A percentile compares a stretch with the other conserved stretches of the same genome.
These are phyloP conservation scores for Ilyonectria mors-panacis DNA, from an alignment of 2,329 filamentous ascomycete genomes.

Conservation along the genomic window DNA sequence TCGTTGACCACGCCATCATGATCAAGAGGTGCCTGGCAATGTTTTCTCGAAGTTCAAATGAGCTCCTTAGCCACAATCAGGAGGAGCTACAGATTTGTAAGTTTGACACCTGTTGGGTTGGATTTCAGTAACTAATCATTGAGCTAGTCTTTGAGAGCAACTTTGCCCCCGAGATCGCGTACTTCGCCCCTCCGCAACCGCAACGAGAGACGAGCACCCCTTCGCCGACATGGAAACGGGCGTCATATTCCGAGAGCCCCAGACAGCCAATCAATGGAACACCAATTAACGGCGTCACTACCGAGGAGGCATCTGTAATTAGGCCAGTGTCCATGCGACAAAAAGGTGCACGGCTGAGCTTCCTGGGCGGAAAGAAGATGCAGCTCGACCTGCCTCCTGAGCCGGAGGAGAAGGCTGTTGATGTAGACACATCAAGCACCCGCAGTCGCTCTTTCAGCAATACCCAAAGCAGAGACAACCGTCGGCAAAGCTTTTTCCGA, in stretches of 20 bases:
- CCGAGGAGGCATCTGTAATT: constrained; percentile 66
- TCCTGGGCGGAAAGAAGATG: constrained; percentile 69
- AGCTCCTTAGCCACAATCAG: constrained; percentile 68
- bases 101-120: constrained; percentile 50
- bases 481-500: constrained; percentile 63
- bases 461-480: constrained; percentile 49
- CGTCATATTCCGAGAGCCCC: constrained; percentile 60
- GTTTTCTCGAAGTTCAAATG: constrained; percentile 76
- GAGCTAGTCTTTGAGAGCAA: constrained; percentile 71
- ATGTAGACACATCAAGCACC: constrained; percentile 52
- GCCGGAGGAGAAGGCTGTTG: constrained; percentile 49
- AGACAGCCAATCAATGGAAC: constrained; percentile 52
- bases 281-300: constrained; percentile 53
- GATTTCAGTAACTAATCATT: constrained; percentile 34
- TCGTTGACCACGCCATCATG: constrained; percentile 90
- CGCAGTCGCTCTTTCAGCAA: constrained; percentile 49
- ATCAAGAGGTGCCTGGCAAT: constrained; percentile 85
- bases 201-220: constrained; percentile 59
- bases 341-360: constrained; percentile 69
- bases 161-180: constrained; percentile 76
- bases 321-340: constrained; percentile 67
- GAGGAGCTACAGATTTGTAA: constrained; percentile 77
- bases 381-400: constrained; percentile 50
- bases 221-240: constrained; percentile 65
- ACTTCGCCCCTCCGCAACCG: constrained; percentile 69